Percentiles rank a stretch among this genome's conserved stretches.
Evolutionary conservation across 2,329 filamentous ascomycete species (phyloP).

Genomic region (Alternaria solani): DNA sequence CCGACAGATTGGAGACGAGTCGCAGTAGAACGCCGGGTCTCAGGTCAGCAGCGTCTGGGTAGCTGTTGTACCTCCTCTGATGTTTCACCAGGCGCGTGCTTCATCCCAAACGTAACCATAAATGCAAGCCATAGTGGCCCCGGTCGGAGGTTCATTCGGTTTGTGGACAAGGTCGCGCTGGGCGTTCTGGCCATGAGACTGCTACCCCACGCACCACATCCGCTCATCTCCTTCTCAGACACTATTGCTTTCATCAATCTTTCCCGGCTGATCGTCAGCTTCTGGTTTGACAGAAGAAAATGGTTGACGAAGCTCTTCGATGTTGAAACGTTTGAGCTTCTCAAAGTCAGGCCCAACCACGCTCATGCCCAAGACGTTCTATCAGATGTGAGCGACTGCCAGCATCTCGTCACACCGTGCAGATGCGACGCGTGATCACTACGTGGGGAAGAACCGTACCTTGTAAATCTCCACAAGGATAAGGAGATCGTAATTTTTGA

Average conservation of each 20-base stretch:
- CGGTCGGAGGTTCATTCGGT: constrained; percentile 26
- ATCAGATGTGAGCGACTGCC: constrained; percentile 30
- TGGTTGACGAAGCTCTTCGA: constrained; percentile 74
- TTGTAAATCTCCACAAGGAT: constrained; percentile 83
- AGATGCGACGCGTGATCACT: constrained; percentile 11
- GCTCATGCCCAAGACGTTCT: constrained; percentile 81
- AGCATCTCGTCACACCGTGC: constrained; percentile 12
- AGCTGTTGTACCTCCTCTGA: constrained; percentile 14
- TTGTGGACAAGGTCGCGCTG: constrained; percentile 18
- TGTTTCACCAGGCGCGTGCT: constrained; percentile 21
- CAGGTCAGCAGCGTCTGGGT: constrained; percentile 28
- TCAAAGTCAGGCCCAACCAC: constrained; percentile 80
- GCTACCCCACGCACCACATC: constrained; percentile 6
- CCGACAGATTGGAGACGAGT: constrained; percentile 40
- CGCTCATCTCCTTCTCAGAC: constrained; percentile 14
- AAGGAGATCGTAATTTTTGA: constrained; percentile 79
- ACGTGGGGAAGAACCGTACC: constrained; percentile 61
- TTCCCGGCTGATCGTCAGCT: constrained; percentile 7
- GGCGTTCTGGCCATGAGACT: constrained; percentile 9
- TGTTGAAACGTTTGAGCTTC: constrained; percentile 76
- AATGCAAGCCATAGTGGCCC: constrained; percentile 25
- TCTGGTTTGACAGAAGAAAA: constrained; percentile 28
- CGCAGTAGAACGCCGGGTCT: constrained; percentile 28
- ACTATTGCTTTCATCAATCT: constrained; percentile 12
- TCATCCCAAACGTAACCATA: constrained; percentile 25